These are phyloP conservation scores for Plasmodium reichenowi DNA, from an alignment of 169 alveolate species.

Conservation along the genomic window DNA sequence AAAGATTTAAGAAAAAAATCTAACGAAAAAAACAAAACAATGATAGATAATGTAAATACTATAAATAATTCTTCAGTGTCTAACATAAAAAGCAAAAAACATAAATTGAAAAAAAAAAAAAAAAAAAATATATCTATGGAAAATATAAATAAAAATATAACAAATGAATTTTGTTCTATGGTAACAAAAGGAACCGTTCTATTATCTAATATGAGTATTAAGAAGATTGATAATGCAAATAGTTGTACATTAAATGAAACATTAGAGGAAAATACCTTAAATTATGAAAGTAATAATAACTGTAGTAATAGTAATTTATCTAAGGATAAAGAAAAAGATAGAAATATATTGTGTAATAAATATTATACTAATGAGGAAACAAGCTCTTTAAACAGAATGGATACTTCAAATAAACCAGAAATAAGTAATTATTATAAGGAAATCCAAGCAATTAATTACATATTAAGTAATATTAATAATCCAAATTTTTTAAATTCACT, in stretches of 20 bases:
- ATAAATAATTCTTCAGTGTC: too few relatives aligned
- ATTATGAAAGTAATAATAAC: background rate
- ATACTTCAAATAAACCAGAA: background rate
- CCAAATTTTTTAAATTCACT: constrained; percentile 31
- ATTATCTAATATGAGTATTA: too few relatives aligned
- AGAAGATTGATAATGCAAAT: background rate
- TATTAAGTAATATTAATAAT: constrained; percentile 35
- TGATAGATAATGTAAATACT: background rate
- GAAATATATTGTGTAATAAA: background rate
- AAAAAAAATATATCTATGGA: too few relatives aligned
- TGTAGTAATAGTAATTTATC: background rate
- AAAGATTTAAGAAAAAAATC: too few relatives aligned
- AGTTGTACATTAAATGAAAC: background rate
- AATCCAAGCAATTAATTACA: constrained; percentile 31
- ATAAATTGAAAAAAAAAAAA: too few relatives aligned
- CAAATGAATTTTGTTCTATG: too few relatives aligned
- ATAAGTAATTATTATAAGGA: constrained; percentile 22
- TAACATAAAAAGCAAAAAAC: too few relatives aligned
- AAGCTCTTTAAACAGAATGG: background rate
- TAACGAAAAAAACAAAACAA: background rate
- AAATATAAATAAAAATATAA: too few relatives aligned
- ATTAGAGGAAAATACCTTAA: background rate
- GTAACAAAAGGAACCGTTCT: too few relatives aligned
- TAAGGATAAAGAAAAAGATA: background rate
- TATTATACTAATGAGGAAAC: background rate